These are phyloP conservation scores for Solanum medicagineum DNA, from an alignment of 257 asterid genomes.

Conservation along the genomic window DNA sequence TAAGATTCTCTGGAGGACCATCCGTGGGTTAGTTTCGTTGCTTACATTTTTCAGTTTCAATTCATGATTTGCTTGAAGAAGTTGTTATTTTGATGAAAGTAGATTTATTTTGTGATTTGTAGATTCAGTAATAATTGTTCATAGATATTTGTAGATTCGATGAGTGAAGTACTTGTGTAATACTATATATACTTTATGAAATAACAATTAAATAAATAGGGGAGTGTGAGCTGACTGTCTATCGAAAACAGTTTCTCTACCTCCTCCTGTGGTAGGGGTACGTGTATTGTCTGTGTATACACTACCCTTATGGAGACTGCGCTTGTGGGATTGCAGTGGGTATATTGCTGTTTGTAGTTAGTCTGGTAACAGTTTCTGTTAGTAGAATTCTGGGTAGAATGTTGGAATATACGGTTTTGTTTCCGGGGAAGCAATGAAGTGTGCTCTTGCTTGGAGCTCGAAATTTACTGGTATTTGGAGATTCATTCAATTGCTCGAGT, in stretches of 20 bases:
- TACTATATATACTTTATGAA: background rate
- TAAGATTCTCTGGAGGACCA: constrained; percentile 41
- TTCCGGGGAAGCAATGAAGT: background rate
- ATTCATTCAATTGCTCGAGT: background rate
- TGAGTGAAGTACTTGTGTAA: background rate
- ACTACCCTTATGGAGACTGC: background rate
- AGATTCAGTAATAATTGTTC: background rate
- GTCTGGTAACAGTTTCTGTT: background rate
- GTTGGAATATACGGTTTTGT: background rate
- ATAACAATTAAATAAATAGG: background rate
- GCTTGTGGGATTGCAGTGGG: background rate
- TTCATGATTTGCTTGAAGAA: background rate
- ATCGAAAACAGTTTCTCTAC: background rate
- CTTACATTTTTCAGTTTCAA: background rate
- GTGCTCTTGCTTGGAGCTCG: background rate
- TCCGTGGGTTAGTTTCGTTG: constrained; percentile 24
- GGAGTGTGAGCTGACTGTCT: background rate
- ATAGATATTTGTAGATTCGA: background rate
- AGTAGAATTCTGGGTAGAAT: background rate
- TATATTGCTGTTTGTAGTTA: background rate
- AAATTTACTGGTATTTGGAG: background rate
- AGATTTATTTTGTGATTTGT: background rate
- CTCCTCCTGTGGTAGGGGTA: background rate
- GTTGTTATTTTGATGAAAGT: background rate
- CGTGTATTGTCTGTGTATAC: background rate